Conservation (phyloP, 176 grass and related monocot species). For the Hordeum marinum region DNA sequence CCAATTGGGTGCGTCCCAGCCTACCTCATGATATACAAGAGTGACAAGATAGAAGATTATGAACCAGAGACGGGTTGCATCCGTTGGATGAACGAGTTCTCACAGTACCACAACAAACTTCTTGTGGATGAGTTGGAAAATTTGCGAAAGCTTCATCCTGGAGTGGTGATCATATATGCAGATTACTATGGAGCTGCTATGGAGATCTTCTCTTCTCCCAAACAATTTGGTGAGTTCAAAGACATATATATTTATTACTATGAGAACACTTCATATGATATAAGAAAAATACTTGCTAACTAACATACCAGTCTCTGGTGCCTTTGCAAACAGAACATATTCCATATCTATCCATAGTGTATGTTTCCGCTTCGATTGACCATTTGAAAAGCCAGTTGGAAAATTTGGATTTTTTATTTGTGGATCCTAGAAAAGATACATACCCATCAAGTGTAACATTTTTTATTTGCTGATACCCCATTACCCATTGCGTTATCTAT, state of each 20-base stretch:
- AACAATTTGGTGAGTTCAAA: slow-evolving; percentile 54
- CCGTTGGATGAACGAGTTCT: slow-evolving; percentile 73
- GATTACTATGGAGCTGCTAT: slow-evolving; percentile 78
- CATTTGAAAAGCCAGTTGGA: too few relatives aligned
- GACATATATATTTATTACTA: neutral
- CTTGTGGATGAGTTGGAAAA: slow-evolving; percentile 48
- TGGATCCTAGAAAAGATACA: too few relatives aligned
- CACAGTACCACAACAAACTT: slow-evolving; percentile 63
- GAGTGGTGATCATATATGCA: slow-evolving; percentile 58
- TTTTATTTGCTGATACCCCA: neutral
- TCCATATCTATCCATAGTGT: too few relatives aligned
- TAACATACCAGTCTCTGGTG: neutral
- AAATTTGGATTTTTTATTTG: too few relatives aligned
- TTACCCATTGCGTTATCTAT: neutral
- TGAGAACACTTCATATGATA: neutral
- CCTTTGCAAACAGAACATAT: neutral
- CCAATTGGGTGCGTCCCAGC: slow-evolving; percentile 72
- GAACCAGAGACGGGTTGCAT: slow-evolving; percentile 78
- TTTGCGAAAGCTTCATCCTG: slow-evolving; percentile 45
- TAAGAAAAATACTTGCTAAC: neutral
- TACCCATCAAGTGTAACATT: too few relatives aligned
- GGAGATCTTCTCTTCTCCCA: slow-evolving; percentile 47
- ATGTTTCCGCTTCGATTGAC: too few relatives aligned
- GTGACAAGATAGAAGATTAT: slow-evolving; percentile 52
- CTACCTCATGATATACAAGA: slow-evolving; percentile 62